phyloP scores from a whole-genome alignment of 2,329 filamentous ascomycete genomes.

The Sphaerulina musiva region DNA sequence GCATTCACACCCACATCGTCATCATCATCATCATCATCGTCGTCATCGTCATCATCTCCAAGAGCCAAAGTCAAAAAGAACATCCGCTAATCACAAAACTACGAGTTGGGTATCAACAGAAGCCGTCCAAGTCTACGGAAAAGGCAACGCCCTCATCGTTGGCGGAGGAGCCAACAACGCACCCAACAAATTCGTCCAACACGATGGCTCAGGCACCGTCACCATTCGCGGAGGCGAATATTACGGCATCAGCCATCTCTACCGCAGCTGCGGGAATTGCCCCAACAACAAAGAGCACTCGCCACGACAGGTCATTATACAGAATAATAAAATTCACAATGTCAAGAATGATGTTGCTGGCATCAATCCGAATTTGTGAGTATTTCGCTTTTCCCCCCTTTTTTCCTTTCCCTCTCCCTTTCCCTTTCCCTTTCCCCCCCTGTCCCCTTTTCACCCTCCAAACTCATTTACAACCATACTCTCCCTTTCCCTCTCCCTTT shows the following conservation, averaged over 20 bases:
- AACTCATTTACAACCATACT: too few species aligned
- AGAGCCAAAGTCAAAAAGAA: too few species aligned
- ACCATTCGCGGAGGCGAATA: background rate
- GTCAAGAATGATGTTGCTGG: background rate
- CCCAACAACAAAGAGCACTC: background rate
- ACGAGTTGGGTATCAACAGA: too few species aligned
- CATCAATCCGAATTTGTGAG: background rate
- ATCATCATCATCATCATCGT: too few species aligned
- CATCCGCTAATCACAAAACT: background rate
- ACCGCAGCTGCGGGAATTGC: background rate
- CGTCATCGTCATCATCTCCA: too few species aligned
- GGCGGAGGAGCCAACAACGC: conserved; percentile 35
- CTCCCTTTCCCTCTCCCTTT: too few species aligned
- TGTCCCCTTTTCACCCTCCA: too few species aligned
- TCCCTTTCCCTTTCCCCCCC: too few species aligned
- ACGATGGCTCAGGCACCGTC: conserved; percentile 39
- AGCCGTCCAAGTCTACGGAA: background rate
- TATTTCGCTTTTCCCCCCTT: too few species aligned
- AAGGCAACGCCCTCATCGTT: background rate
- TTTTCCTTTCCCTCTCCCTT: too few species aligned
- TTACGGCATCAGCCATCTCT: background rate
- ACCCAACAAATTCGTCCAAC: conserved; percentile 24
- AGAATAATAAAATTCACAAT: background rate
- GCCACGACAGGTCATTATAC: background rate
- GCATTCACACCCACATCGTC: too few species aligned